phyloP scores from a whole-genome alignment of 306 rosid genomes.

The Glycine latifolia region DNA sequence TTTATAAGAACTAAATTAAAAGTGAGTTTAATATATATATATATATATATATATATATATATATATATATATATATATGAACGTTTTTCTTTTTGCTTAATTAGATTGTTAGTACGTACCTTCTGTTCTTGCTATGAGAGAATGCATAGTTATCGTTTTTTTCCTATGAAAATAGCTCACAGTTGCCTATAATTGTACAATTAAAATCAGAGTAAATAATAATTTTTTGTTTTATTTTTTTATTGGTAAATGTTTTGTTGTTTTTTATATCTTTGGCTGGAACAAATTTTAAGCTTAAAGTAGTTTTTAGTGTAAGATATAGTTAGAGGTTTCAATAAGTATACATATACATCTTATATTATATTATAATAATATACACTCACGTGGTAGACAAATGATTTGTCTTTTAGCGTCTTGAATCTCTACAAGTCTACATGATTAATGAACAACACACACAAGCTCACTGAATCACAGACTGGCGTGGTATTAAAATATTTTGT shows the following conservation, averaged over 20 bases:
- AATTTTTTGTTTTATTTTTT: too few species aligned
- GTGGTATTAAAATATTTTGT: slow-evolving; percentile 4
- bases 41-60: too few species aligned
- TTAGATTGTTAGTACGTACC: neutral
- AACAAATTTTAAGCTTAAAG: neutral
- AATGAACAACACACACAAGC: neutral
- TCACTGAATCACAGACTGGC: slow-evolving; percentile 27
- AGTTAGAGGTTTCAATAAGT: neutral
- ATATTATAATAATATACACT: neutral
- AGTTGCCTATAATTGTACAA: too few species aligned
- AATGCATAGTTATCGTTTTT: neutral
- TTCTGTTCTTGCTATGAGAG: neutral
- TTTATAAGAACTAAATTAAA: too few species aligned
- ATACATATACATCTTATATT: neutral
- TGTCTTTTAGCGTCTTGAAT: neutral
- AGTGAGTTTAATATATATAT: too few species aligned
- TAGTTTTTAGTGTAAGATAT: neutral
- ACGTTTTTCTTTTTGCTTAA: neutral
- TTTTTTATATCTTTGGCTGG: too few species aligned
- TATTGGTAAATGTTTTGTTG: too few species aligned
- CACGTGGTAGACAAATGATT: slow-evolving; percentile 28
- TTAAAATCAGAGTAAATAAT: too few species aligned
- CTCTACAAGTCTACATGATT: neutral
- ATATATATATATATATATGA: too few species aligned
- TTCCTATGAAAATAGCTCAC: too few species aligned